Evolutionary conservation across 2,329 filamentous ascomycete genomes (phyloP), one percentile per base, ranked within the genome.

Genomic region (Epichloe gansuensis): DNA sequence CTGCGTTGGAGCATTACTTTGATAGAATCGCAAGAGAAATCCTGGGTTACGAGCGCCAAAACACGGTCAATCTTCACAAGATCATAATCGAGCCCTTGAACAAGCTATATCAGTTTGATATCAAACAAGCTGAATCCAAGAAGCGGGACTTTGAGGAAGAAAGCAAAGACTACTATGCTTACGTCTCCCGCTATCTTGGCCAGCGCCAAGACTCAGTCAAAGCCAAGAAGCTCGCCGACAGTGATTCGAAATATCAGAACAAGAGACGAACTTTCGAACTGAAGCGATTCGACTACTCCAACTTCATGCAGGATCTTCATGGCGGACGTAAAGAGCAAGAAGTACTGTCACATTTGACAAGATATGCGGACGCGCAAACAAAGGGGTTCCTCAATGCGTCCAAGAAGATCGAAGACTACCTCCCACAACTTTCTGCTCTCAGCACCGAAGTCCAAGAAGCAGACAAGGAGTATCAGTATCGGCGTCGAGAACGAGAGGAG

Each of bases 251-350:
- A 65, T 98, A 97, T 65, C 91, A 97, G 67, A 83, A 79, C 46
- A 97, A 97, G 72, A 82, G 91, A 59, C 84, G 88, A 45, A 95
- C 90, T 60, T 98, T 98, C 63, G 93, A 98, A 72, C 77, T 98
- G 53, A 96, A 95, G 72, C 85, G 94, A 9, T 98, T 98, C 63
- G 94, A 98, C 68, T 98, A 98, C 67, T 97, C 91, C 3, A 95
- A 89, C 13, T 98, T 97, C 65, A 95, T 98, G 88, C 91, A 97
- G 63, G 93, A 98, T 72, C 76, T 98, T n/a, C 93, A 97, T 57
- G 93, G 93, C 34, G 93, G 93, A n/a, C 85, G 93, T 57, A 98
- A 97, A 67, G 93, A 98, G 62, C 93, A 97, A 64, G 93, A 98
- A 66, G 88, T 98, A 4, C 71, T 98, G 34, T 97, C 91, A 1